Percentiles rank a stretch among this genome's conserved stretches.
phyloP scores from a whole-genome alignment of 192 early-diverging fungal genomes.

The Coemansia sp. region DNA sequence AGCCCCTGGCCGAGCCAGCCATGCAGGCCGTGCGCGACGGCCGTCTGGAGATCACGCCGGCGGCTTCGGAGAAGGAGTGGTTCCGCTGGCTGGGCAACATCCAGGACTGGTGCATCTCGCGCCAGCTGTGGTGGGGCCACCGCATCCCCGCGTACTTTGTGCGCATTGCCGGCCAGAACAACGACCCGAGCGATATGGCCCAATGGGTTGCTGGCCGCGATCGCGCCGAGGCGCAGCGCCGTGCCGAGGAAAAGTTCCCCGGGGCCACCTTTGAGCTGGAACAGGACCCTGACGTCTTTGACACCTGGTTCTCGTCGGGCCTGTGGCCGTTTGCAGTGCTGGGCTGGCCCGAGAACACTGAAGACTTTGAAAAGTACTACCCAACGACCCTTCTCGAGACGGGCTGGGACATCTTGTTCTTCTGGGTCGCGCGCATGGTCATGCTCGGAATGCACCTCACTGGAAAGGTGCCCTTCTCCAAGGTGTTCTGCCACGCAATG shows the following conservation, averaged over 20 bases:
- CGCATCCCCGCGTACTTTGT: slow-evolving; percentile 94
- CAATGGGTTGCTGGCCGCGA: slow-evolving; percentile 86
- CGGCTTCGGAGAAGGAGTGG: slow-evolving; percentile 86
- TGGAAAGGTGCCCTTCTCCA: slow-evolving; percentile 89
- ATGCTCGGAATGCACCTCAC: slow-evolving; percentile 97
- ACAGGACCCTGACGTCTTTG: slow-evolving; percentile 95
- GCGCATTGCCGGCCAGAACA: slow-evolving; percentile 58
- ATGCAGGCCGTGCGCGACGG: slow-evolving; percentile 75
- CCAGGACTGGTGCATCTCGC: slow-evolving; percentile 98
- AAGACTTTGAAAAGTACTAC: slow-evolving; percentile 80
- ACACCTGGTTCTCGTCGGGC: slow-evolving; percentile 99
- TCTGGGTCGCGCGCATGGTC: slow-evolving; percentile 99
- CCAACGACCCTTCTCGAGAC: slow-evolving; percentile 91
- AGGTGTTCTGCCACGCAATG: slow-evolving; percentile 97
- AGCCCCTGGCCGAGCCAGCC: slow-evolving; percentile 79
- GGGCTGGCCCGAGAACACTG: slow-evolving; percentile 92
- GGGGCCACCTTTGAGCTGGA: slow-evolving; percentile 73
- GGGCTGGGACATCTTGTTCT: slow-evolving; percentile 98
- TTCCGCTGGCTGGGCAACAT: slow-evolving; percentile 94
- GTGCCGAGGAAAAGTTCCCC: slow-evolving; percentile 76
- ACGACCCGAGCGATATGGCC: slow-evolving; percentile 53
- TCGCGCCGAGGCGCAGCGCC: slow-evolving; percentile 66
- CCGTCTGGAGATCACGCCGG: slow-evolving; percentile 76
- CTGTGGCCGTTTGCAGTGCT: slow-evolving; percentile 98
- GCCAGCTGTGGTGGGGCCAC: slow-evolving; percentile 99